Conservation (phyloP, 1,284 basidiomycete genomes). For the Pseudozyma tsukubaensis region DNA sequence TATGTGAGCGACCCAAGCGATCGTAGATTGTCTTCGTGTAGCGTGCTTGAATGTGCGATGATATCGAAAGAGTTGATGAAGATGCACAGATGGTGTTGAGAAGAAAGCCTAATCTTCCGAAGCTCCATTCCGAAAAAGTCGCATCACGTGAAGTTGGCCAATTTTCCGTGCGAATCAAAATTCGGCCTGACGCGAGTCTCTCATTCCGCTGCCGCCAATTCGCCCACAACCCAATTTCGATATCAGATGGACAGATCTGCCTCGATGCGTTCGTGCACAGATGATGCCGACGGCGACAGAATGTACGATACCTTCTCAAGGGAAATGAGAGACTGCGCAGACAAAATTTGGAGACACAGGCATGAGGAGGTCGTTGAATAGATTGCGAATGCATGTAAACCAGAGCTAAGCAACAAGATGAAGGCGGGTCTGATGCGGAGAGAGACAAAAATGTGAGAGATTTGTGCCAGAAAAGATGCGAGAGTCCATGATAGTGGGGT, state of each 20-base stretch:
- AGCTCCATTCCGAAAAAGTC: conserved; percentile 18
- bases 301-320: too few relatives aligned
- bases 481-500: conserved; percentile 4
- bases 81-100: conserved; percentile 7
- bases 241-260: neutral
- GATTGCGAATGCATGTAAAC: too few relatives aligned
- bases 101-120: conserved; percentile 25
- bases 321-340: too few relatives aligned
- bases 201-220: neutral
- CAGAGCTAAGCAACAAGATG: too few relatives aligned
- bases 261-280: too few relatives aligned
- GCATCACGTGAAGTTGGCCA: conserved; percentile 27
- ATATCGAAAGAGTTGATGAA: neutral
- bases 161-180: conserved; percentile 27
- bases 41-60: neutral
- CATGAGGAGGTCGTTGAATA: too few relatives aligned
- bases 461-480: neutral
- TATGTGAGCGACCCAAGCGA: neutral
- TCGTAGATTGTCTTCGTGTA: neutral
- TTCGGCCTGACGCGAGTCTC: neutral
- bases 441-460: too few relatives aligned
- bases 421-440: too few relatives aligned
- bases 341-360: too few relatives aligned
- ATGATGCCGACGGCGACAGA: too few relatives aligned
- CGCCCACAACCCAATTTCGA: neutral